Evolutionary conservation across 805 yeast genomes (phyloP).

Genomic region (Candida arabinofermentans): DNA sequence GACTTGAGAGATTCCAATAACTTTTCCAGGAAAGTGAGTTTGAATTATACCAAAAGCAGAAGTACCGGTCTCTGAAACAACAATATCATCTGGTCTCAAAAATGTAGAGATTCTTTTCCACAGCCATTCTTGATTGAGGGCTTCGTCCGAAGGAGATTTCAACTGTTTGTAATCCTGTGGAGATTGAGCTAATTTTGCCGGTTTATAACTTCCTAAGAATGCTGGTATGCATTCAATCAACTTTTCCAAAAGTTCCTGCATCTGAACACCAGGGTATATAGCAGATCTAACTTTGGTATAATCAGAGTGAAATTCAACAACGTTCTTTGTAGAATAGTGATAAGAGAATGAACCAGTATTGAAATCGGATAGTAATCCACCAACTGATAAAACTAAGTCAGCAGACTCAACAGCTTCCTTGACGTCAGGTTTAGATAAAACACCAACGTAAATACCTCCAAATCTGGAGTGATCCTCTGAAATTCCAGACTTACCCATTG

Average conservation of each 20-base stretch:
- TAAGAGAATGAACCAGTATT: constrained; percentile 79
- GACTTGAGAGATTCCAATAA: constrained; percentile 61
- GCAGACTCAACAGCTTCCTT: constrained; percentile 62
- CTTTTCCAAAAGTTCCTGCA: constrained; percentile 48
- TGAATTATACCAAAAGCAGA: constrained; percentile 64
- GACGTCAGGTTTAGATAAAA: constrained; percentile 64
- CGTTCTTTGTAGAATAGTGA: constrained; percentile 63
- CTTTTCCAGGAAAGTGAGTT: constrained; percentile 55
- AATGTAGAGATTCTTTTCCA: constrained; percentile 57
- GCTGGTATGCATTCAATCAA: constrained; percentile 28
- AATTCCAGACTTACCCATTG: constrained; percentile 77
- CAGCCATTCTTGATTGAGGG: constrained; percentile 55
- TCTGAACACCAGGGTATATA: constrained; percentile 66
- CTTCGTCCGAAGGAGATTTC: neutral
- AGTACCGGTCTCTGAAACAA: constrained; percentile 63
- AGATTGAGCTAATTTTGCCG: constrained; percentile 50
- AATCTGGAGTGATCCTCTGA: constrained; percentile 67
- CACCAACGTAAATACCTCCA: constrained; percentile 79
- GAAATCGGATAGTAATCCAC: constrained; percentile 77
- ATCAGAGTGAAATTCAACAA: constrained; percentile 70
- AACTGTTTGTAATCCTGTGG: constrained; percentile 22
- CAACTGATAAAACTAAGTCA: constrained; percentile 68
- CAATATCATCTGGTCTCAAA: constrained; percentile 59
- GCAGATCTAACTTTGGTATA: constrained; percentile 61
- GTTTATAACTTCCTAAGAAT: constrained; percentile 32